These are phyloP conservation scores for Cochliopodium minus DNA, from an alignment of 208 protist genomes.

Conservation along the genomic window DNA sequence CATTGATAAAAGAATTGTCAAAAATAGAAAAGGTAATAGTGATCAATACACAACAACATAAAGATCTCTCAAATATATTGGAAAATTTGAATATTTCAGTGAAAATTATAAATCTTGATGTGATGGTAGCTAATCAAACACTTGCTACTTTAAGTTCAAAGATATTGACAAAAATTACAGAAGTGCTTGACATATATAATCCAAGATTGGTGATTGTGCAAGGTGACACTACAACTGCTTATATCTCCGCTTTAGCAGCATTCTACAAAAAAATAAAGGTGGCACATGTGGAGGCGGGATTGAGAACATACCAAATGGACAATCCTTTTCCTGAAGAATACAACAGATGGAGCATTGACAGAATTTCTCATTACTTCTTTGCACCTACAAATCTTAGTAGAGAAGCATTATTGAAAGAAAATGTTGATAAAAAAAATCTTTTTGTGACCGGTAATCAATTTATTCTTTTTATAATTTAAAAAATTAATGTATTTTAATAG, in stretches of 20 bases:
- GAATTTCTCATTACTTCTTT: neutral
- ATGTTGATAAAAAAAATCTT: neutral
- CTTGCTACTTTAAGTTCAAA: neutral
- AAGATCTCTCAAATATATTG: neutral
- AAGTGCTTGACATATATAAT: neutral
- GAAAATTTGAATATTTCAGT: neutral
- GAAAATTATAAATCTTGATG: neutral
- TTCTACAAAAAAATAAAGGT: slow-evolving; percentile 6
- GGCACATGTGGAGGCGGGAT: slow-evolving; percentile 9
- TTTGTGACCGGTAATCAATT: too few relatives aligned
- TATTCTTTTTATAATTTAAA: too few relatives aligned
- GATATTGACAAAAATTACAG: neutral
- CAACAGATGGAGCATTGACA: neutral
- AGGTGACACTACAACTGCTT: slow-evolving; percentile 14
- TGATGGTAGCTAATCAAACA: neutral
- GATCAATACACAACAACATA: neutral
- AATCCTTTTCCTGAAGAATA: slow-evolving; percentile 15
- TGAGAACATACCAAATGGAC: slow-evolving; percentile 2
- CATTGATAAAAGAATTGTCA: neutral
- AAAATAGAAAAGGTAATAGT: neutral
- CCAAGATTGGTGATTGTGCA: slow-evolving; percentile 10
- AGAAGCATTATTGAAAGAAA: neutral
- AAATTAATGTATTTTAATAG: too few relatives aligned
- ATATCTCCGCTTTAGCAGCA: neutral
- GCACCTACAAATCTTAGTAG: neutral